Evolutionary conservation across 1,284 basidiomycete genomes (phyloP), one percentile per base, ranked within the genome.

Genomic region (Marasmius sp.): DNA sequence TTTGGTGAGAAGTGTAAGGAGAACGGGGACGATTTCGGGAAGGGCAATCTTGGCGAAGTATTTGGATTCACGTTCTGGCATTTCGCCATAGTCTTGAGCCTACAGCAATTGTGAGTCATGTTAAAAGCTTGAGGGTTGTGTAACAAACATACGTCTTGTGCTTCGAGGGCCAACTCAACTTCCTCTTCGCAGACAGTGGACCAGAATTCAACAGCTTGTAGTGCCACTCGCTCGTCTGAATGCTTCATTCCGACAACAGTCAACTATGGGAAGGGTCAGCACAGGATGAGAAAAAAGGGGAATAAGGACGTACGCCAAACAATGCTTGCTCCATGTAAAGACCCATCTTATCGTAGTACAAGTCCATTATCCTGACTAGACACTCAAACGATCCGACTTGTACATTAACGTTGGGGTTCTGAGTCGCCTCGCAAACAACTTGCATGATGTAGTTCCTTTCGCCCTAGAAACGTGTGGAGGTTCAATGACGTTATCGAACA

Each of bases 361-460:
- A 79, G 68, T 91, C 89, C 97, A 99, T 99, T 73, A 98, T 97
- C 70, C 91, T 87, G 52, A 99, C 97, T 16, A 99, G 81, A 76
- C 94, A 96, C 75, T 98, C 95, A 72, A 97, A 99, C 1, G 96
- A 91, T 43, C 88, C 93, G 22, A 96, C 90, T 80, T 98, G 95
- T 57, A 98, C 95, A 50, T 85, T 76, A 16, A 91, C 85, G 5
- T 88, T 77, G 1, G 83, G 65, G 67, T 89, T 95, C 77, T 99
- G 97, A 0, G 97, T 99, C 0, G 97, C 97, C 74, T 99, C 97
- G 74, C 97, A 99, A 33, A 99, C 94, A 57, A 99, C 95, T 81
- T 99, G 97, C 97, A 99, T 99, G 77, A 99, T 99, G 80, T 98
- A 99, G 79, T 98, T 99, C 59, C 97, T 88, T 77, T 99, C 97